Percentiles rank a stretch among this genome's conserved stretches.
Conservation (phyloP, 306 rosid species). For the Lathyrus aphaca region DNA sequence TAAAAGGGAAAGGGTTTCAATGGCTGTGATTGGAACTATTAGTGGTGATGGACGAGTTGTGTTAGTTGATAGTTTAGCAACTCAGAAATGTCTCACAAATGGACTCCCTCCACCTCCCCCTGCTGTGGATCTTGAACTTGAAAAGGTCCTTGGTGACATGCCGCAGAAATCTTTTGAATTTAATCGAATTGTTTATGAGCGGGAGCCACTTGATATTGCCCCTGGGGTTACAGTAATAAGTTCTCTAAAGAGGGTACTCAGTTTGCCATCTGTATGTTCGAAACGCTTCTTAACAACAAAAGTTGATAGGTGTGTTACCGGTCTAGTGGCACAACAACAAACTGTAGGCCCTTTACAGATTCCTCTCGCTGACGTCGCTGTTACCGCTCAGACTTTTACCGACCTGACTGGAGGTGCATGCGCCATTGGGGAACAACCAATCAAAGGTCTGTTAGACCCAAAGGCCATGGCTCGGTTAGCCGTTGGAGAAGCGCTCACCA, state of each 20-base stretch:
- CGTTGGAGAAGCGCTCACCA: conserved; percentile 94
- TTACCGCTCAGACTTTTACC: conserved; percentile 75
- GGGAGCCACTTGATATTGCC: conserved; percentile 78
- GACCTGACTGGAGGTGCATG: conserved; percentile 86
- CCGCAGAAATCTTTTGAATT: conserved; percentile 77
- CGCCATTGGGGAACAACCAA: conserved; percentile 90
- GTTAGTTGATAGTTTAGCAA: conserved; percentile 71
- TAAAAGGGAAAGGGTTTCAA: conserved; percentile 78
- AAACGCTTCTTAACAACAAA: conserved; percentile 78
- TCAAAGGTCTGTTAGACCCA: conserved; percentile 84
- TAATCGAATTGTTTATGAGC: conserved; percentile 53
- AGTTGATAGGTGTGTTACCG: conserved; percentile 85
- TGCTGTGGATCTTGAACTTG: conserved; percentile 85
- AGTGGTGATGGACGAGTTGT: conserved; percentile 75
- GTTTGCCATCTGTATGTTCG: conserved; percentile 84
- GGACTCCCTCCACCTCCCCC: conserved; percentile 76
- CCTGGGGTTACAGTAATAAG: conserved; percentile 65
- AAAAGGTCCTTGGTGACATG: conserved; percentile 95
- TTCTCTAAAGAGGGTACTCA: conserved; percentile 76
- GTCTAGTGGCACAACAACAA: conserved; percentile 93
- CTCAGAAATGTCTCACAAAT: conserved; percentile 46
- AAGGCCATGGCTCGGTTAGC: conserved; percentile 96
- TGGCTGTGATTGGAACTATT: conserved; percentile 90
- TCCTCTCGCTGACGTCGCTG: conserved; percentile 86
- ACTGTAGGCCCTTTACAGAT: conserved; percentile 92